phyloP scores from a whole-genome alignment of 306 rosid genomes.

The Castanea sativa region DNA sequence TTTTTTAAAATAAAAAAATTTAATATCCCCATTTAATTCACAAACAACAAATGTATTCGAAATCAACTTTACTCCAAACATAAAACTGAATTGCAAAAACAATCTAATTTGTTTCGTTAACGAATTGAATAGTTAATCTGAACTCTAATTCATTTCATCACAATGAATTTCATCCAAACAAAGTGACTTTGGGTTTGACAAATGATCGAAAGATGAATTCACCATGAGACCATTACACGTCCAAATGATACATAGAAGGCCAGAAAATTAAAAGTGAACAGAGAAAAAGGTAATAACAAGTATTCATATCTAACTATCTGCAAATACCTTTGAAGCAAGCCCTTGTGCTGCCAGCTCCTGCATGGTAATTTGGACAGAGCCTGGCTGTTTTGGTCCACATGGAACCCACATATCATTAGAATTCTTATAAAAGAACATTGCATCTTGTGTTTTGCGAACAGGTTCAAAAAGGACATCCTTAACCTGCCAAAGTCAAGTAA shows the following conservation, averaged over 20 bases:
- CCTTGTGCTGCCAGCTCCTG: conserved; percentile 83
- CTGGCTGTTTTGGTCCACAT: conserved; percentile 86
- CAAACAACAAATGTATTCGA: background rate
- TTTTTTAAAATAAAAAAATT: background rate
- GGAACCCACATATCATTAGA: conserved; percentile 78
- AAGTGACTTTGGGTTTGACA: background rate
- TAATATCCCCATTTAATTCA: background rate
- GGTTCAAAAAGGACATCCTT: conserved; percentile 99
- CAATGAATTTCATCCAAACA: background rate
- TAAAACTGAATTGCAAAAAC: background rate
- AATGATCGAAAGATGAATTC: background rate
- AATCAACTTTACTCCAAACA: background rate
- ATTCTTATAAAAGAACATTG: conserved; percentile 78
- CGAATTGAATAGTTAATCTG: background rate
- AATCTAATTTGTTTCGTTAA: background rate
- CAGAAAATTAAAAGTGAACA: background rate
- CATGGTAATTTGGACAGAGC: conserved; percentile 75
- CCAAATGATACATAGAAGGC: background rate
- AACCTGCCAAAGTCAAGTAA: conserved; percentile 46
- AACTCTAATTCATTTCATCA: background rate
- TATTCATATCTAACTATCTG: conserved; percentile 19
- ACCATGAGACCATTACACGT: background rate
- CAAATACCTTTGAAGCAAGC: conserved; percentile 77
- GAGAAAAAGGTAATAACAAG: background rate
- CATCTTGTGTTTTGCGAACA: conserved; percentile 99